Evolutionary conservation across 495 filamentous ascomycete genomes (phyloP).

Genomic region (Penicillium arizonense): DNA sequence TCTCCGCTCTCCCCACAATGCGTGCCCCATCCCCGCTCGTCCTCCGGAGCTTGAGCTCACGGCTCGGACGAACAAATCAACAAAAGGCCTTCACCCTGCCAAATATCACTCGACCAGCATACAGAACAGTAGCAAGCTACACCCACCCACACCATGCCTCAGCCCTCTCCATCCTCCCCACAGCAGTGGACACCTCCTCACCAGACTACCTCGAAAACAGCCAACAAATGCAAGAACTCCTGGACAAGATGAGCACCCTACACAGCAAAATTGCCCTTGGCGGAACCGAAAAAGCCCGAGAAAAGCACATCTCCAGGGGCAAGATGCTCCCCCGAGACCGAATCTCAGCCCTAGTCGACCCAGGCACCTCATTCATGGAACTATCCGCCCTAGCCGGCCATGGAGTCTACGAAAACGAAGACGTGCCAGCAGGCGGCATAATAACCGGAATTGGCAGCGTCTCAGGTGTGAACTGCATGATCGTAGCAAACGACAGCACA

Average conservation of each 20-base stretch:
- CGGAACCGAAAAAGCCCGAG: conserved; percentile 76
- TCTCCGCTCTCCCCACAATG: conserved; percentile 32
- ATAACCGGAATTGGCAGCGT: conserved; percentile 92
- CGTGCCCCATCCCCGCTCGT: conserved; percentile 36
- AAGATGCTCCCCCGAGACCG: conserved; percentile 96
- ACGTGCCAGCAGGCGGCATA: conserved; percentile 85
- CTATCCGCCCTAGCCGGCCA: conserved; percentile 85
- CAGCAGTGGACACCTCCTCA: conserved; percentile 72
- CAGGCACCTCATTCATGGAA: conserved; percentile 88
- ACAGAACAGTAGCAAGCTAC: conserved; percentile 53
- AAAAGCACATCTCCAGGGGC: conserved; percentile 83
- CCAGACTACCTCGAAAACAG: conserved; percentile 81
- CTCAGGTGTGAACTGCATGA: conserved; percentile 87
- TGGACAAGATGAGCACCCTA: conserved; percentile 61
- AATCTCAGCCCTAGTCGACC: conserved; percentile 82
- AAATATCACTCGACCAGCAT: conserved; percentile 1
- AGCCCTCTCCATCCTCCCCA: conserved; percentile 76
- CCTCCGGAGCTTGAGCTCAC: conserved; percentile 33
- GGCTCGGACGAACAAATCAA: conserved; percentile 12
- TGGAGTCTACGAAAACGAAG: conserved; percentile 80
- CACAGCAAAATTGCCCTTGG: conserved; percentile 71
- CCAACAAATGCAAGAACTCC: conserved; percentile 70
- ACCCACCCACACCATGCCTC: conserved; percentile 65
- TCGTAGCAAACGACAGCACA: conserved; percentile 96
- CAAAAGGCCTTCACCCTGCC: conserved; percentile 7